Conservation (phyloP, 805 yeast genomes). For the Tetrapisispora iriomotensis region DNA sequence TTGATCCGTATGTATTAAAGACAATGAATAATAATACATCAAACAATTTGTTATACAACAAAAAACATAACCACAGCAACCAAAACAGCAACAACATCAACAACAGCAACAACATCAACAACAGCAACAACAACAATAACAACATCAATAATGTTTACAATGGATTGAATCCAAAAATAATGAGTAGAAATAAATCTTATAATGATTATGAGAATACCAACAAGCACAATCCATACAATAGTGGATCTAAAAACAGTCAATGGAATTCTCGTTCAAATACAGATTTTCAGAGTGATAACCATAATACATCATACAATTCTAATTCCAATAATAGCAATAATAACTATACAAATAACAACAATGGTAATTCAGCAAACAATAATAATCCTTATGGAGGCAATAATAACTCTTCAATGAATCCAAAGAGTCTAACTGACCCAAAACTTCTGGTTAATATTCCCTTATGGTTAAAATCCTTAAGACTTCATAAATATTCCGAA, state of each 20-base stretch:
- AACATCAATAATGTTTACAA: not conserved
- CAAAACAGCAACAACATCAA: not conserved
- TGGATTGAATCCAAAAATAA: not conserved
- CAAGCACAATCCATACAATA: not conserved
- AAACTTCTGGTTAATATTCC: slow-evolving; percentile 69
- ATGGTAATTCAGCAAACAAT: not conserved
- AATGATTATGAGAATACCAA: slow-evolving; percentile 1
- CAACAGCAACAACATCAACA: not conserved
- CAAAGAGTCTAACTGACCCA: slow-evolving; percentile 41
- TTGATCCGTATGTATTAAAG: slow-evolving; percentile 29
- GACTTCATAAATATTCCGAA: slow-evolving; percentile 91
- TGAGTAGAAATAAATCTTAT: slow-evolving; percentile 1
- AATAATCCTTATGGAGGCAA: not conserved
- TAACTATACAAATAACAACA: slow-evolving; percentile 8
- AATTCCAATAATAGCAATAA: slow-evolving; percentile 7
- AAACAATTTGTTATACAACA: not conserved
- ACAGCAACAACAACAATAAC: slow-evolving; percentile 4
- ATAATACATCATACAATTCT: slow-evolving; percentile 1
- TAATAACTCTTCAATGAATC: slow-evolving; percentile 31
- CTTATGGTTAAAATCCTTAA: slow-evolving; percentile 78
- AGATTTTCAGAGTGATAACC: not conserved
- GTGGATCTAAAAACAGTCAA: not conserved
- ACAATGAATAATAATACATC: not conserved
- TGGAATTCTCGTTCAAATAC: slow-evolving; percentile 1
- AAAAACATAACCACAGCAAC: not conserved